Base-by-base conservation (phyloP, 2,329 filamentous ascomycete species). In the Pleurostoma richardsiae region DNA sequence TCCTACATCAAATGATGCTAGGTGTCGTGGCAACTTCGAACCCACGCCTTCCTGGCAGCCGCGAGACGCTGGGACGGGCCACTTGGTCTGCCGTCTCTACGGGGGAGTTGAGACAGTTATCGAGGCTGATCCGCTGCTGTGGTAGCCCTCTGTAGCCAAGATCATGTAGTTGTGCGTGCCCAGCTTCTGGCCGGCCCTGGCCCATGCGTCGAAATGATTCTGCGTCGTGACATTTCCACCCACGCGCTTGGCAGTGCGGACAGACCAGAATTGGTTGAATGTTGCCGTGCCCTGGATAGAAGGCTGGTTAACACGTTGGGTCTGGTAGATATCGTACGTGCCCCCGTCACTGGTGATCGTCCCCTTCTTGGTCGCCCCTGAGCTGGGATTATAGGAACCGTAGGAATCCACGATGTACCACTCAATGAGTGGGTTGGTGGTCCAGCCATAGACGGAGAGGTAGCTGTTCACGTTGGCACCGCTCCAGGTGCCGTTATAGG, bases 121-220 rank as follows among this genome's bases (percentile, higher is more conserved):
- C 36, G 58, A 62, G 42, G 74, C 64, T 38, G 63, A 67, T 7
- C 75, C 75, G 50, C 62, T 70, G 59, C 72, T 76, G 50, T 70
- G 66, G 60, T 77, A 76, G 2, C 73, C 74, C 56, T 75, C 72
- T 2, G 67, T 71, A 7, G 72, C 72, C 19, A 74, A 57, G 49
- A 76, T 74, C 66, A 71, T 67, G 60, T 76, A 76, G 58, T 76
- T 61, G 53, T 68, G 63, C 39, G 56, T 60, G 4, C 73, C 73
- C 27, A 76, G 52, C 41, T 62, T 65, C 59, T 73, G 56, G 28
- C 73, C 73, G 31, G 57, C 52, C 47, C 61, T 60, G 30, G 57
- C 58, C 74, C 74, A 78, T 4, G 72, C 72, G 52, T 71, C 63
- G 52, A 78, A 74, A 58, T 77, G 74, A 49, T 70, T 72, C 39